These are phyloP conservation scores for Piloderma croceum DNA, from an alignment of 768 basidiomycete species.

Conservation along the genomic window DNA sequence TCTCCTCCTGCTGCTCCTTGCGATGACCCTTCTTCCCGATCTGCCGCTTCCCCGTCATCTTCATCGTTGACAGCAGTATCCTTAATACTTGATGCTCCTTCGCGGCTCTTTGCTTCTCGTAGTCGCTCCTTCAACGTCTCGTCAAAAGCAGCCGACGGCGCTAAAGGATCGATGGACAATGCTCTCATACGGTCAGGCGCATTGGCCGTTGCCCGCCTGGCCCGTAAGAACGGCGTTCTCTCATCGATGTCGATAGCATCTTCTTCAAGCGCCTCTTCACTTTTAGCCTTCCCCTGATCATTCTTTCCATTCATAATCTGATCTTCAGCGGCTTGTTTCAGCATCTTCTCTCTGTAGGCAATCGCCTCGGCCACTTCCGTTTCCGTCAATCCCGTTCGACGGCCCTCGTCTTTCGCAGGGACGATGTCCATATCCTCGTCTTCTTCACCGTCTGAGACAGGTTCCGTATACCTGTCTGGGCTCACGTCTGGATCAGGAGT, in stretches of 20 bases:
- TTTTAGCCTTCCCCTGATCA: conserved; percentile 10
- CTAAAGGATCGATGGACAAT: conserved; percentile 81
- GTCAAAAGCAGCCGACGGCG: conserved; percentile 78
- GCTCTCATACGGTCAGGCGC: conserved; percentile 20
- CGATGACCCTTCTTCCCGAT: conserved; percentile 31
- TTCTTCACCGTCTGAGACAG: conserved; percentile 92
- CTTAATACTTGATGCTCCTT: background rate
- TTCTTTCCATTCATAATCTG: conserved; percentile 7
- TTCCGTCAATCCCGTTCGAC: conserved; percentile 69
- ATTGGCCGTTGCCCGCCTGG: conserved; percentile 12
- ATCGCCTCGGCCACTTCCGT: conserved; percentile 79
- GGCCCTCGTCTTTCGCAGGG: conserved; percentile 77
- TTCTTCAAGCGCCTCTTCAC: conserved; percentile 20
- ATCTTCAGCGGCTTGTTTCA: conserved; percentile 42
- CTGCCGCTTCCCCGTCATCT: conserved; percentile 26
- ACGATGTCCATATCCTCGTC: conserved; percentile 67
- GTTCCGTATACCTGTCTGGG: conserved; percentile 63
- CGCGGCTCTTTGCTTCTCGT: background rate
- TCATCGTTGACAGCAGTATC: too few relatives aligned
- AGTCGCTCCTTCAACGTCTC: conserved; percentile 73
- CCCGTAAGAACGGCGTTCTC: conserved; percentile 34
- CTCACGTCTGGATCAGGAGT: conserved; percentile 37
- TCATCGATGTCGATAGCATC: conserved; percentile 24
- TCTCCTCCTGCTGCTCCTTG: conserved; percentile 20
- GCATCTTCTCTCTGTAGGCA: conserved; percentile 77